Evolutionary conservation across 23 red algal species (phyloP).

Genomic region (Gracilaria vermiculophylla): DNA sequence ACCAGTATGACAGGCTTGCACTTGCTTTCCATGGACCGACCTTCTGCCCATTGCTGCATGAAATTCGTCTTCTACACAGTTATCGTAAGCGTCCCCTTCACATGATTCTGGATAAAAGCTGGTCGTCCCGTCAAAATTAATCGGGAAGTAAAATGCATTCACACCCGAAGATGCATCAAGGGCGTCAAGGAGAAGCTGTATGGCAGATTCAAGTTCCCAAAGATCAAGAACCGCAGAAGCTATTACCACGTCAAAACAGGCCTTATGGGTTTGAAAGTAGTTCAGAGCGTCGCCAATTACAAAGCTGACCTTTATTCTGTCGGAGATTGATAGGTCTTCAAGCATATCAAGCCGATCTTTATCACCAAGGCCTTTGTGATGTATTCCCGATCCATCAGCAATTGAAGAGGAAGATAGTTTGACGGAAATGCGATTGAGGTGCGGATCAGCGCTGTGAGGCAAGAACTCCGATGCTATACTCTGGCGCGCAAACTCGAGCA

Average conservation of each 20-base stretch:
- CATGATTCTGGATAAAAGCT: slow-evolving; percentile 51
- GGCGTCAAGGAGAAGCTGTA: slow-evolving; percentile 7
- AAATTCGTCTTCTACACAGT: not conserved
- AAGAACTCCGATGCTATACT: not conserved
- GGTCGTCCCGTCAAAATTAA: slow-evolving; percentile 73
- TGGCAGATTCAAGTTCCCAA: slow-evolving; percentile 27
- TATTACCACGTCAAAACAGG: slow-evolving; percentile 44
- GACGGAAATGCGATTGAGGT: not conserved
- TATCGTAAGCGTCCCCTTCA: slow-evolving; percentile 25
- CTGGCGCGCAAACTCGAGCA: slow-evolving; percentile 24
- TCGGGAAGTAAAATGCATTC: slow-evolving; percentile 56
- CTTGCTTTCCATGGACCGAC: not conserved
- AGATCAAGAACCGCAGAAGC: slow-evolving; percentile 64
- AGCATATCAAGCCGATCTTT: not conserved
- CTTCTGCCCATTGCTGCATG: slow-evolving; percentile 31
- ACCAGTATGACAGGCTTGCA: slow-evolving; percentile 31
- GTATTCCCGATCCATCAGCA: not conserved
- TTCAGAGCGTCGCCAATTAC: slow-evolving; percentile 50
- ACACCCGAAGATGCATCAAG: slow-evolving; percentile 9
- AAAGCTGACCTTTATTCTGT: slow-evolving; percentile 22
- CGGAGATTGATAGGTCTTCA: not conserved
- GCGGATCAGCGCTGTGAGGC: not conserved
- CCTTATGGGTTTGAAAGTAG: not conserved
- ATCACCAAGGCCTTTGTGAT: not conserved
- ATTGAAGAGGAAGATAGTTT: not conserved